Evolutionary conservation across 257 asterid species (phyloP), one percentile per base, ranked within the genome.

Genomic region (Gentiana macrophylla): DNA sequence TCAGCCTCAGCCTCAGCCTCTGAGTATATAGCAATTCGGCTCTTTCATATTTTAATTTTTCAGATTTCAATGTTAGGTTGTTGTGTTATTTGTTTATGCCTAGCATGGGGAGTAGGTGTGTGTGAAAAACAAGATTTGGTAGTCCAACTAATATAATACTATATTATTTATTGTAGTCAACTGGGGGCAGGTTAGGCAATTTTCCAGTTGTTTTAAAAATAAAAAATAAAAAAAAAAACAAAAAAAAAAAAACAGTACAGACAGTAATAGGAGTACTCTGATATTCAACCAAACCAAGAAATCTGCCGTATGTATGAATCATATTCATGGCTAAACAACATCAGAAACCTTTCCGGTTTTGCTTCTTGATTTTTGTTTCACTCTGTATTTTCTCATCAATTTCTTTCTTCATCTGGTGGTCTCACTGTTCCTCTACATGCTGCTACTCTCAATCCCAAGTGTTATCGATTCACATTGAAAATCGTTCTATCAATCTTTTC

Each of bases 381-480:
- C 36, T 82, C 7, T 85, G 73, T 32, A 61, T 71, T 45, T 47
- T 74, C 15, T 82, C 88, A 49, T 70, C 81, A 6, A 55, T 74
- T 52, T 62, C 77, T 12, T 74, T 74, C 44, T 56, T 82, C 9
- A 66, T 61, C 57, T 15, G 24, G 24, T 74, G 75, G 82, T 41
- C 81, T 41, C 60, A 65, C 46, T 55, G 71, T 15, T 15, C 24
- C 46, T 59, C 75, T 48, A 46, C 15, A n/a, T 61, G 57, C 63
- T 67, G 78, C 72, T 37, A 52, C 51, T 56, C 66, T 13, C 57
- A 35, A 5, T 49, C 33, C 13, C 3, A 37, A 32, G 66, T 48
- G 35, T 58, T 62, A 35, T 8, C 34, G 6, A 44, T 53, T 8
- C 59, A 44, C 45, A 53, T 53, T 33, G 57, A 65, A 5, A 61